Percentiles rank a stretch among this genome's conserved stretches.
phyloP scores from a whole-genome alignment of 208 protist genomes.

The Wallacemonas collosoma region DNA sequence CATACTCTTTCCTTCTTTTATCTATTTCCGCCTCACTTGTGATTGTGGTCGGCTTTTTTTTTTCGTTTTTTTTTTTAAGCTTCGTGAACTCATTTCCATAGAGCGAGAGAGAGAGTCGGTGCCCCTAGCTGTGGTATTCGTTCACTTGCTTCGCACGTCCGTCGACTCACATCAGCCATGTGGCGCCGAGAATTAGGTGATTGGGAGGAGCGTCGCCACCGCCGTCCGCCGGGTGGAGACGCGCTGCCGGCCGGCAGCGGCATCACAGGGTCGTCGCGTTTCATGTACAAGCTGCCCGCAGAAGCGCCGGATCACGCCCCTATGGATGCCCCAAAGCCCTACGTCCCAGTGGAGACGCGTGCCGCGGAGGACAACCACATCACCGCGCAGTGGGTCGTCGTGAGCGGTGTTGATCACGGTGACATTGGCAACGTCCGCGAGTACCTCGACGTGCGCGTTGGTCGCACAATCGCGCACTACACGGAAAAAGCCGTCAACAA shows the following conservation, averaged over 20 bases:
- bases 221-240: constrained; percentile 17
- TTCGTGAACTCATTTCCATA: too few species aligned
- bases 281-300: constrained; percentile 23
- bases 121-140: too few species aligned
- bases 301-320: constrained; percentile 24
- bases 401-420: constrained; percentile 38
- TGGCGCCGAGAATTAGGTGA: constrained; percentile 66
- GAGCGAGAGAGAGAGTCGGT: too few species aligned
- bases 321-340: neutral
- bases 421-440: constrained; percentile 67
- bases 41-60: neutral
- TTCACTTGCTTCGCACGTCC: neutral
- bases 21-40: neutral
- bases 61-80: constrained; percentile 5
- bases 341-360: neutral
- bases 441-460: constrained; percentile 70
- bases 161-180: constrained; percentile 22
- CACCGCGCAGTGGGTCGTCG: constrained; percentile 48
- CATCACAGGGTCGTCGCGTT: constrained; percentile 16
- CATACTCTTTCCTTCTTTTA: neutral
- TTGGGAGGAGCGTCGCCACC: constrained; percentile 70
- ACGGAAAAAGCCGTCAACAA: constrained; percentile 17
- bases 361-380: neutral
- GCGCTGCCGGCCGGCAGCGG: constrained; percentile 3
- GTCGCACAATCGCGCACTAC: constrained; percentile 65